Percentiles rank a stretch among this genome's conserved stretches.
Evolutionary conservation across 2,329 filamentous ascomycete species (phyloP).

Genomic region (Helicocarpus griseus): DNA sequence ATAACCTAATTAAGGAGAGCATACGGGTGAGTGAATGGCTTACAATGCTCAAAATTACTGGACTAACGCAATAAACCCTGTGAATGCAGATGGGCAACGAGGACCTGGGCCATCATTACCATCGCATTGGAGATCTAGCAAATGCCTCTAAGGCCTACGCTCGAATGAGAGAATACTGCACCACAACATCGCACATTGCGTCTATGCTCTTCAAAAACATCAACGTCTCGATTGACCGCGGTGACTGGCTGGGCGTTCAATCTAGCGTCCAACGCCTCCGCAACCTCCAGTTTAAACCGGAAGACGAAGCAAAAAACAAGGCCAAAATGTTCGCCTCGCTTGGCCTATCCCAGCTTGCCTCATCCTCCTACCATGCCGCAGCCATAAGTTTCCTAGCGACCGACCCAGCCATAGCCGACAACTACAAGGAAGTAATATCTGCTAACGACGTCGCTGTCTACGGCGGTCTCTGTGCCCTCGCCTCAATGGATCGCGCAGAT

Average conservation of each 20-base stretch:
- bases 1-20: constrained; percentile 95
- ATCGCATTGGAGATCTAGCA: constrained; percentile 63
- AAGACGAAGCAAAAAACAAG: constrained; percentile 48
- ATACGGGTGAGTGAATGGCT: constrained; percentile 56
- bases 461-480: constrained; percentile 79
- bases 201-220: constrained; percentile 75
- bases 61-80: too few species aligned
- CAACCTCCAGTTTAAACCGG: constrained; percentile 43
- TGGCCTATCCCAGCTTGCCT: constrained; percentile 52
- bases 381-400: constrained; percentile 60
- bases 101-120: constrained; percentile 76
- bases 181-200: constrained; percentile 68
- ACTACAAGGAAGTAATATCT: constrained; percentile 62
- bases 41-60: neutral
- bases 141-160: constrained; percentile 67
- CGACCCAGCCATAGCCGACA: constrained; percentile 46
- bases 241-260: constrained; percentile 63
- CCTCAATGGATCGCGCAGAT: constrained; percentile 72
- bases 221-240: constrained; percentile 63
- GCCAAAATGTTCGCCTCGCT: constrained; percentile 57
- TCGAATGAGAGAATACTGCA: constrained; percentile 86
- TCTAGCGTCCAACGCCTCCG: constrained; percentile 50
- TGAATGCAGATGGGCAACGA: constrained; percentile 85
- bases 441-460: constrained; percentile 88
- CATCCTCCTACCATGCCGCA: constrained; percentile 53